Base-by-base conservation (phyloP, 2,329 filamentous ascomycete genomes). In the Cladosporium austrohemisphaericum region DNA sequence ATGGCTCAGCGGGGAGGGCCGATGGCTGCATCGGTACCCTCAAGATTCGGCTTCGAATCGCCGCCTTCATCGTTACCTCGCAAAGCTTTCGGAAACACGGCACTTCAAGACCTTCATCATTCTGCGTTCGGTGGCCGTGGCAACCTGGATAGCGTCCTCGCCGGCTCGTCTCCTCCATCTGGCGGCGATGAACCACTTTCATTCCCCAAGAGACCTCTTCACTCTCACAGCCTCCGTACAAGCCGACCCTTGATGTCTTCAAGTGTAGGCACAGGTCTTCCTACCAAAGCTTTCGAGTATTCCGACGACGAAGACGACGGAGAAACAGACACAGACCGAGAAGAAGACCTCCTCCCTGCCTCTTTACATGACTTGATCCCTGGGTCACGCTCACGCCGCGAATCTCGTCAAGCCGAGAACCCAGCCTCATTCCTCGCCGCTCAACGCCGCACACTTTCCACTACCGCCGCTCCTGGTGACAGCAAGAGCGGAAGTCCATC, bases 11-110 rank as follows among this genome's bases (percentile, higher is more conserved):
- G 89, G 52, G 90, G 91, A 65, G 93, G 88, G 0, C 89, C 91
- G 0, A 90, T 94, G 68, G 91, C 92, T 6, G 88, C 91, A 0
- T 97, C 92, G 0, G 87, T 97, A 9, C 93, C 93, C 8, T 88
- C 89, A 44, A 88, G 92, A 60, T 96, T 97, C 61, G 88, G 88
- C 11, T 75, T 96, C 57, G 91, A 95, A 45, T 90, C 90, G 4
- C 86, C 89, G 2, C 81, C 85, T 1, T 90, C 88, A 1, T 76
- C 73, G 1, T 68, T 71, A 50, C 76, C 89, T 32, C 47, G 75
- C 5, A 70, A 71, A 36, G 55, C 61, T 4, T 57, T 65, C 20
- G 62, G 62, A 31, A 68, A 62, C 35, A 60, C 58, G 11, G 60
- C 64, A n/a, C 76, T 77, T 55, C 80, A 76, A 53, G 82, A 76